Conservation (phyloP, 2,329 filamentous ascomycete species). For the Pyrenochaeta sp. region DNA sequence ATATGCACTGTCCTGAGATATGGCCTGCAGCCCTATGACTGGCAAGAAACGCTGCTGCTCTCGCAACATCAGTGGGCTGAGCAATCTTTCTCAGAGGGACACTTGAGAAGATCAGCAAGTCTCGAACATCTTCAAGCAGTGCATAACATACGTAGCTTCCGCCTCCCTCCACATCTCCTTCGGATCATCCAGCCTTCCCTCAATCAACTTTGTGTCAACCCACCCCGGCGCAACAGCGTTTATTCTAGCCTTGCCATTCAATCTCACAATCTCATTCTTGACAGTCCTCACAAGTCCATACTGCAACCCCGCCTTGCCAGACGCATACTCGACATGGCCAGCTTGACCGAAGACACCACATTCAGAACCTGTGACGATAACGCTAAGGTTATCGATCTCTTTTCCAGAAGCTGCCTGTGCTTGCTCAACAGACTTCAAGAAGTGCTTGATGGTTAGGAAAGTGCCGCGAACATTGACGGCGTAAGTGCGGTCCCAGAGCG, state of each 20-base stretch:
- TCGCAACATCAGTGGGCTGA: constrained; percentile 58
- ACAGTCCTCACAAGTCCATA: constrained; percentile 61
- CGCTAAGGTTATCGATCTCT: constrained; percentile 59
- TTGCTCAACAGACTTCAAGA: constrained; percentile 54
- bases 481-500: constrained; percentile 62
- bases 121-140: not conserved
- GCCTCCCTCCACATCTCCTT: constrained; percentile 59
- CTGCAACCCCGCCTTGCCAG: constrained; percentile 57
- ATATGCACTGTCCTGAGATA: constrained; percentile 62
- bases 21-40: constrained; percentile 61
- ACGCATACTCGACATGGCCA: constrained; percentile 60
- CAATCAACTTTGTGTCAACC: constrained; percentile 58
- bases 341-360: constrained; percentile 60
- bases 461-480: constrained; percentile 60
- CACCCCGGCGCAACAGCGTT: constrained; percentile 61
- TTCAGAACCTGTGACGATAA: constrained; percentile 63
- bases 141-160: constrained; percentile 55
- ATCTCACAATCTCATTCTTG: constrained; percentile 62
- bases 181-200: constrained; percentile 59
- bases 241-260: constrained; percentile 60
- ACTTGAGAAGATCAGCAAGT: constrained; percentile 15
- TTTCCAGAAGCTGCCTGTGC: constrained; percentile 47
- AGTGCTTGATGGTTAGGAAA: constrained; percentile 65
- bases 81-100: constrained; percentile 58
- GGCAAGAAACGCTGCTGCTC: constrained; percentile 59